A percentile compares a stretch with the other conserved stretches of the same genome.
phyloP scores from a whole-genome alignment of 2,329 filamentous ascomycete species.

The Thelonectria olida region DNA sequence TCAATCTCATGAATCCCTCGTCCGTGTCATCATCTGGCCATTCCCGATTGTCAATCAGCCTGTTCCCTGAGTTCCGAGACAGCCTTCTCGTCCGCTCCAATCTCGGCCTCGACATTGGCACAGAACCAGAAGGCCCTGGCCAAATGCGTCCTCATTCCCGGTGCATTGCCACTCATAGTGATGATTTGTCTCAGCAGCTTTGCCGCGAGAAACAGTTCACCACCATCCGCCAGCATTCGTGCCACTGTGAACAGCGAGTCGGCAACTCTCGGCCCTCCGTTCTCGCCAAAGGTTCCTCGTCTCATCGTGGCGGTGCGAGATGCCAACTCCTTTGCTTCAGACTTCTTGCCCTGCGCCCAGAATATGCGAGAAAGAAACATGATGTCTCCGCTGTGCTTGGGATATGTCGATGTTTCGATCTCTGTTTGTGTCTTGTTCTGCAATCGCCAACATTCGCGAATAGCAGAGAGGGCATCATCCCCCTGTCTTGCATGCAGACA shows the following conservation, averaged over 20 bases:
- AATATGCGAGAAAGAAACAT: slow-evolving; percentile 6
- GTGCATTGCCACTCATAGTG: not conserved
- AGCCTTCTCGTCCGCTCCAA: not conserved
- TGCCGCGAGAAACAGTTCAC: not conserved
- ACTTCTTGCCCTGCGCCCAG: slow-evolving; percentile 4
- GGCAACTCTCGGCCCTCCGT: not conserved
- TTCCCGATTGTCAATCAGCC: slow-evolving; percentile 1
- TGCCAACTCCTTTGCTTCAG: not conserved
- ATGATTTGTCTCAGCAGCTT: slow-evolving; percentile 3
- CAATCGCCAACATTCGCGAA: slow-evolving; percentile 5
- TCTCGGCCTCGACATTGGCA: not conserved
- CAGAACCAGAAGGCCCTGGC: slow-evolving; percentile 9
- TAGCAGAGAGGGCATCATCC: slow-evolving; percentile 4
- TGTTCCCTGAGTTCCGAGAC: slow-evolving; percentile 3
- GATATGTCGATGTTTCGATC: slow-evolving; percentile 2
- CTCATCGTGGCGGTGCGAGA: not conserved
- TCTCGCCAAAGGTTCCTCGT: slow-evolving; percentile 2
- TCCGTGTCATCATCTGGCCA: slow-evolving; percentile 12
- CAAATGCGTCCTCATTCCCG: slow-evolving; percentile 1
- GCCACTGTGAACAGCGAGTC: slow-evolving; percentile 5
- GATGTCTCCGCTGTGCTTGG: slow-evolving; percentile 10
- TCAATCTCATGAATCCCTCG: slow-evolving; percentile 4
- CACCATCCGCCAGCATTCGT: not conserved
- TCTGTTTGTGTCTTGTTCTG: slow-evolving; percentile 4
- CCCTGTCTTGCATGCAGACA: slow-evolving; percentile 5